Evolutionary conservation across 2,329 filamentous ascomycete genomes (phyloP), one percentile per base, ranked within the genome.

Genomic region (Xylaria sp.): DNA sequence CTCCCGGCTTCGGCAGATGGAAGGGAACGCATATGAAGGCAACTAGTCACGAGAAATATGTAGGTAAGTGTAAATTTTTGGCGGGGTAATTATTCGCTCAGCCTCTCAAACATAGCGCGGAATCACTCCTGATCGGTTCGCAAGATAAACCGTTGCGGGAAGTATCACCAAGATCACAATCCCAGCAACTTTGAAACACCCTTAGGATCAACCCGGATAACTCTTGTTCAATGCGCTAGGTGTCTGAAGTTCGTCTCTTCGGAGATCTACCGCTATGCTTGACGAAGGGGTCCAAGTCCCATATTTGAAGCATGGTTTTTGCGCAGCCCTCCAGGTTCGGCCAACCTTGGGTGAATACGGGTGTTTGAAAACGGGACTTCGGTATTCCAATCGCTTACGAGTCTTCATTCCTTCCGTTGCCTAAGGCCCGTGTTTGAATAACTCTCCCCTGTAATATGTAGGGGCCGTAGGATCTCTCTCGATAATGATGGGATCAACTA

Each of bases 121-220:
- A 32, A 56, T 39, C 14, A 57, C 11, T 34, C 54, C 32, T 34
- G 42, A 64, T 64, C 45, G 21, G 54, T 45, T 58, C 54, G 53
- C 42, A 34, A 48, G 56, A 27, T 54, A 14, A 56, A 53, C 42
- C 19, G 34, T 30, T 34, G 45, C 42, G 27, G 21, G 45, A 45
- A 30, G 59, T 27, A 62, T 58, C 47, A 53, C 63, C 39, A 66
- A 63, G 67, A 42, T 56, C 39, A 24, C n/a, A 21, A 66, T 47
- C 67, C 67, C 11, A 56, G 67, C 19, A 59, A 56, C 24, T 66
- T 47, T 59, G 67, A 69, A 69, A 69, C 67, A 55, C 60, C 63
- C 58, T 42, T n/a, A 69, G 55, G 48, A 21, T 39, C 17, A 58
- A 47, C 19, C 54, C 47, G 45, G 51, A 45, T 61, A 51, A 34